Percentiles rank a stretch among this genome's conserved stretches.
These are phyloP conservation scores for Lasiodiplodia sp. DNA, from an alignment of 2,329 filamentous ascomycete genomes.

Conservation along the genomic window DNA sequence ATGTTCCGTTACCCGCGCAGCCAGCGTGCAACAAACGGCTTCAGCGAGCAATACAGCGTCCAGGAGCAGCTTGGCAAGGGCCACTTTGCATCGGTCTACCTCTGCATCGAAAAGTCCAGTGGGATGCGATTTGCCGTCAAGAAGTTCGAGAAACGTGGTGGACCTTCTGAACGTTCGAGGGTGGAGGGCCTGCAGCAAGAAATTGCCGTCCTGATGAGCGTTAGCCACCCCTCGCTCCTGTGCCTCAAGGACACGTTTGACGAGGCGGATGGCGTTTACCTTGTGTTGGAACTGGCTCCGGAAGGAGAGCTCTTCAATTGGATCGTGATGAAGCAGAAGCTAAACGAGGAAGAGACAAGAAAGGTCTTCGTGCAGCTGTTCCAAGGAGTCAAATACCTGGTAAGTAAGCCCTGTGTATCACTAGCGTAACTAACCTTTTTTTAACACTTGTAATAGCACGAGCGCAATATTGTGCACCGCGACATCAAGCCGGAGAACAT, in stretches of 20 bases:
- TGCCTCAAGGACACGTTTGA: constrained; percentile 96
- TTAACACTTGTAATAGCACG: constrained; percentile 70
- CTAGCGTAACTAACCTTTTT: not conserved
- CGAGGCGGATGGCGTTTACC: constrained; percentile 86
- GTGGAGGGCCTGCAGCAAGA: constrained; percentile 91
- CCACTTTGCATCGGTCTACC: constrained; percentile 92
- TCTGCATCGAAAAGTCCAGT: constrained; percentile 84
- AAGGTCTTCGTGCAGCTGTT: constrained; percentile 92
- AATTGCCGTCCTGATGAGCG: constrained; percentile 95
- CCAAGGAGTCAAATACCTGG: constrained; percentile 92
- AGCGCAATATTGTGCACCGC: constrained; percentile 94
- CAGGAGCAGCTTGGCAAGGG: constrained; percentile 90
- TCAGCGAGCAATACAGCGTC: constrained; percentile 85
- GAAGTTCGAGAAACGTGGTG: constrained; percentile 85
- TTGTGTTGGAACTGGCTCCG: constrained; percentile 87
- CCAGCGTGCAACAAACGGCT: constrained; percentile 67
- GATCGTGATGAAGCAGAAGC: constrained; percentile 89
- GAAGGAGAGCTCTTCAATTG: constrained; percentile 96
- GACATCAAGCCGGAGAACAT: constrained; percentile 99
- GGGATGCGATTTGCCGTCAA: constrained; percentile 91
- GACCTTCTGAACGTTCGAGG: constrained; percentile 83
- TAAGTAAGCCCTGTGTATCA: constrained; percentile 55
- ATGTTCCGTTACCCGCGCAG: constrained; percentile 82
- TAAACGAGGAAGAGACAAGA: constrained; percentile 82
- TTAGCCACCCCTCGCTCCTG: constrained; percentile 90